A percentile compares a stretch with the other conserved stretches of the same genome.
Evolutionary conservation across 1,284 basidiomycete genomes (phyloP).

Genomic region (Schizophyllum commune): DNA sequence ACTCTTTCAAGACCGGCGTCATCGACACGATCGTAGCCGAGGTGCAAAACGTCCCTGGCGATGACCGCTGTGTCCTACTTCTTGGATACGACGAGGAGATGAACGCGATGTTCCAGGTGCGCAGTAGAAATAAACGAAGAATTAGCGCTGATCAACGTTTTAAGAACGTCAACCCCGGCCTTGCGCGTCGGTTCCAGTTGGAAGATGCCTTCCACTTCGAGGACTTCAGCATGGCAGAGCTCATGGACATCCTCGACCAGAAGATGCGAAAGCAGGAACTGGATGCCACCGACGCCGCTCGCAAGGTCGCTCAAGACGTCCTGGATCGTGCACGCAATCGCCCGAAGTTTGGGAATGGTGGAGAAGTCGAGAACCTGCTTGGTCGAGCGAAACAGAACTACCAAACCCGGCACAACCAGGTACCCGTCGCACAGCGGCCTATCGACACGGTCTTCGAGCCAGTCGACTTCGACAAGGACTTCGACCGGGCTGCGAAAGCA

Average conservation of each 20-base stretch:
- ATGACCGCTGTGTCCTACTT: constrained; percentile 59
- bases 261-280: constrained; percentile 54
- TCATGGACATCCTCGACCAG: constrained; percentile 41
- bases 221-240: constrained; percentile 48
- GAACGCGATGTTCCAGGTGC: constrained; percentile 63
- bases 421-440: constrained; percentile 21
- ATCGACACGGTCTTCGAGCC: constrained; percentile 43
- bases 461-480: constrained; percentile 56
- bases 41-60: constrained; percentile 57
- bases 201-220: constrained; percentile 63
- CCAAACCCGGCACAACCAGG: constrained; percentile 32
- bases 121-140: constrained; percentile 1
- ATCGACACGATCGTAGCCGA: constrained; percentile 69
- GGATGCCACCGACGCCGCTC: constrained; percentile 46
- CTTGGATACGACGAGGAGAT: constrained; percentile 60
- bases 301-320: constrained; percentile 44
- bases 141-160: neutral
- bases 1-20: constrained; percentile 55
- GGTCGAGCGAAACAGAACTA: constrained; percentile 43
- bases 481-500: constrained; percentile 39
- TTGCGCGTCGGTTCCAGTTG: constrained; percentile 52
- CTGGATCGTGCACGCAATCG: constrained; percentile 43
- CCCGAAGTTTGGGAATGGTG: constrained; percentile 62
- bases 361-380: constrained; percentile 61
- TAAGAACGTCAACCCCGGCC: constrained; percentile 62